Percentiles rank a stretch among this genome's conserved stretches.
Conservation (phyloP, 2,329 filamentous ascomycete species). For the Xylaria arbuscula region DNA sequence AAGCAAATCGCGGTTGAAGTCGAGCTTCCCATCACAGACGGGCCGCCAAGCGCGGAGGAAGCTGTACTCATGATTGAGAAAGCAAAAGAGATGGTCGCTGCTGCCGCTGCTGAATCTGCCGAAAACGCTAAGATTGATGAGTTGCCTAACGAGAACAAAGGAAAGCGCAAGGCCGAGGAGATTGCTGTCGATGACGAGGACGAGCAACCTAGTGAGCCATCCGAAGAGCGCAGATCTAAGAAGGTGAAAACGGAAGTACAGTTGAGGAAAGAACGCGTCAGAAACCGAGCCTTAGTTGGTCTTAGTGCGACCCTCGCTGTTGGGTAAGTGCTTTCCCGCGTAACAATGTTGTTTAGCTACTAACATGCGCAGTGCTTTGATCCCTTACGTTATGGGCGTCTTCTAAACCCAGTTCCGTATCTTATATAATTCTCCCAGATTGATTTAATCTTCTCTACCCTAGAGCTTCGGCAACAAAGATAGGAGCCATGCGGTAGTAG, state of each 20-base stretch:
- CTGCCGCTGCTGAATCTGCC: constrained; percentile 67
- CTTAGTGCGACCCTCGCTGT: constrained; percentile 87
- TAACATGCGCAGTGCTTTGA: constrained; percentile 53
- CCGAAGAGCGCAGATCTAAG: constrained; percentile 70
- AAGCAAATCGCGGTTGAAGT: constrained; percentile 80
- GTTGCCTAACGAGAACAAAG: constrained; percentile 57
- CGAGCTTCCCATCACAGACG: constrained; percentile 73
- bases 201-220: constrained; percentile 61
- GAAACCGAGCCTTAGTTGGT: constrained; percentile 85
- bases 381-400: constrained; percentile 64
- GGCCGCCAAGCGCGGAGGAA: constrained; percentile 80
- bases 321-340: constrained; percentile 75
- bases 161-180: constrained; percentile 81
- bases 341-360: constrained; percentile 5
- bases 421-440: constrained; percentile 31
- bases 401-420: constrained; percentile 51
- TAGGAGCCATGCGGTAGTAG: constrained; percentile 15
- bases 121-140: constrained; percentile 49
- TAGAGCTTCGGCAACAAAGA: constrained; percentile 8
- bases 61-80: constrained; percentile 85
- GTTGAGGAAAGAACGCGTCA: constrained; percentile 85
- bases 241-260: constrained; percentile 84
- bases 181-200: constrained; percentile 73
- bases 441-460: constrained; percentile 28
- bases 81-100: constrained; percentile 88